Conservation (phyloP, 345 rosid genomes). For the Geranium brycei region DNA sequence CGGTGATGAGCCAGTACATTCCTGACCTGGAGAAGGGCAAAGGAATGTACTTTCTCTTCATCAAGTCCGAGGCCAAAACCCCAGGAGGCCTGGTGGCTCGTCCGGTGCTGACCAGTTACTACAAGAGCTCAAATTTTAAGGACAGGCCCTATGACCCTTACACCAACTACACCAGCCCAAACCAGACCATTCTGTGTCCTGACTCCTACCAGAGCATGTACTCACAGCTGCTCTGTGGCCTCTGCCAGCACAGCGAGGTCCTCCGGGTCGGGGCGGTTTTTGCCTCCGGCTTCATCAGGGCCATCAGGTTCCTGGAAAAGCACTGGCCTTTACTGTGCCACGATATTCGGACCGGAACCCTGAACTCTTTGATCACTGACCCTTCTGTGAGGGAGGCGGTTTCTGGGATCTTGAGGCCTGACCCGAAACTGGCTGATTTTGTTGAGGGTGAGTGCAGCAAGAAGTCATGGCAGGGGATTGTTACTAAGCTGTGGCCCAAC, state of each 20-base stretch:
- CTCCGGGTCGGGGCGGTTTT: conserved; percentile 31
- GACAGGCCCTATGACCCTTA: conserved; percentile 24
- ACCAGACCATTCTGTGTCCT: conserved; percentile 26
- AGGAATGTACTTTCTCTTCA: conserved; percentile 16
- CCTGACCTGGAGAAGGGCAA: background rate
- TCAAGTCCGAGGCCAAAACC: conserved; percentile 27
- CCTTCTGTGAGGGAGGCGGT: conserved; percentile 14
- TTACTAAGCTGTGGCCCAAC: conserved; percentile 29
- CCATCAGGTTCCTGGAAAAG: conserved; percentile 28
- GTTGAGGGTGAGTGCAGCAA: conserved; percentile 15
- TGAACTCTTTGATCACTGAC: conserved; percentile 20
- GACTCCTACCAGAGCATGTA: conserved; percentile 39
- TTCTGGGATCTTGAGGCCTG: conserved; percentile 16
- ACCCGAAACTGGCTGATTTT: conserved; percentile 17
- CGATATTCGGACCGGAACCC: conserved; percentile 20
- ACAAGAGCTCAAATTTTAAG: conserved; percentile 31
- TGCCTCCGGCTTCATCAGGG: conserved; percentile 31
- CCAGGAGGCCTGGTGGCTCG: conserved; percentile 33
- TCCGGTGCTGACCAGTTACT: conserved; percentile 34
- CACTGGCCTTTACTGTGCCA: conserved; percentile 20
- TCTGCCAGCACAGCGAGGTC: conserved; percentile 19
- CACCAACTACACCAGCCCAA: conserved; percentile 30
- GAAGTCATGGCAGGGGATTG: conserved; percentile 26
- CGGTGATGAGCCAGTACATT: background rate
- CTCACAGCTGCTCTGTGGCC: conserved; percentile 29